Evolutionary conservation across 345 rosid genomes (phyloP), one percentile per base, ranked within the genome.

Genomic region (Salix purpurea): DNA sequence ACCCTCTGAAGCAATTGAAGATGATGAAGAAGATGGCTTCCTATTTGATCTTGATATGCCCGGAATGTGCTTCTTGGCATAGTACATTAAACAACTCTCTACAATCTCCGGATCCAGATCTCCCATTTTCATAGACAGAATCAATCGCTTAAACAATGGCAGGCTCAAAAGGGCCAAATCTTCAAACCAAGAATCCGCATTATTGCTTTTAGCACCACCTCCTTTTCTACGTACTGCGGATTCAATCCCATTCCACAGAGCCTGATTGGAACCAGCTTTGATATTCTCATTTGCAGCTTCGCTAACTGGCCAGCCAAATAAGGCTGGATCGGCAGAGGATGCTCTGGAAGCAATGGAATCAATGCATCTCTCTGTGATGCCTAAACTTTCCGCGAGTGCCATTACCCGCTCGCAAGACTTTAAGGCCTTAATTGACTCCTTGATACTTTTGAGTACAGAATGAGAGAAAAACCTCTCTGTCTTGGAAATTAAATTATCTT

Each of bases 231-330:
- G 82, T 39, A 79, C 50, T 40, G 79, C 85, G 23, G 84, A 77
- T 40, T 91, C 92, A 70, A 88, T 87, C 37, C 89, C 92, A 66
- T 89, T 82, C 89, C 91, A 85, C 32, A 86, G 79, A 3, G 84
- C 82, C 61, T 83, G 85, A 67, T 81, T 86, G 67, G 87, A 71
- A 16, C 81, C 50, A 2, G 74, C 68, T 65, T 65, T 73, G 7
- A 74, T 67, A 8, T 76, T 84, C 37, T 83, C 83, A 2, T 42
- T 28, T 15, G 48, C 50, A 34, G 76, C 88, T 37, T 88, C 94
- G 62, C 76, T 90, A 7, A 96, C 96, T 0, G 99, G 99, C 99
- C 99, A 93, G 18, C 99, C 99, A 67, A 93, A 91, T 67, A 93
- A 79, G 0, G 93, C 77, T 0, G 92, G 92, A 74, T 93, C 96